Evolutionary conservation across 192 early-diverging fungal species (phyloP), one percentile per base, ranked within the genome.

Genomic region (Coemansia asiatica): DNA sequence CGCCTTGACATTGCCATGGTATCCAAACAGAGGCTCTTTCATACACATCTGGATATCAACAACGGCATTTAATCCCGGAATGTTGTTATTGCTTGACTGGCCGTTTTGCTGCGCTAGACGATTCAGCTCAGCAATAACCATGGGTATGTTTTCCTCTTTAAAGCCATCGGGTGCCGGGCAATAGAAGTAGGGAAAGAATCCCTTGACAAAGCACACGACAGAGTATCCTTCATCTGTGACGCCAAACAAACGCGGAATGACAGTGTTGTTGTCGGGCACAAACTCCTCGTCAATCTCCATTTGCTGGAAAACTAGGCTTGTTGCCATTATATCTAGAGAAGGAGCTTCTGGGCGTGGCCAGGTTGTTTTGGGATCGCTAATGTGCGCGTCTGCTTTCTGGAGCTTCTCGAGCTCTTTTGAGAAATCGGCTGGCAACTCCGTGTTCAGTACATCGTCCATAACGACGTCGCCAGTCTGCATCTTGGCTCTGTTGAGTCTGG

Each of bases 131-230:
- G 70, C 59, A 29, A 80, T 28, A 16, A 78, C 62, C 61, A 48
- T 28, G 22, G 82, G 74, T 22, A 94, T 68, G 64, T 93, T 72
- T 10, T 83, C 76, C 19, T 84, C 72, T 21, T 82, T 75, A 61
- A 95, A 93, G 18, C 90, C 88, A 4, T 71, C n/a, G 29, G 97
- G 97, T 10, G 95, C 94, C 4, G 92, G 88, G 23, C 95, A 87
- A 77, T 97, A 99, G 79, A 97, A 93, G 74, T 99, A 99, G 27
- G 94, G 94, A 29, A 86, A 83, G 64, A 97, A 98, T 2, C 90
- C 93, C 15, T 88, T 86, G 0, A 97, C 94, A 84, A 94, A 90
- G 71, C 95, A 97, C 0, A 90, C 69, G 26, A 98, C 93, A 53
- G 91, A 92, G 64, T 96, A 78, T n/a, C 97, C 97, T 67, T 90